Conservation (phyloP, 2,329 filamentous ascomycete genomes). For the Ceratocystis lukuohia region DNA sequence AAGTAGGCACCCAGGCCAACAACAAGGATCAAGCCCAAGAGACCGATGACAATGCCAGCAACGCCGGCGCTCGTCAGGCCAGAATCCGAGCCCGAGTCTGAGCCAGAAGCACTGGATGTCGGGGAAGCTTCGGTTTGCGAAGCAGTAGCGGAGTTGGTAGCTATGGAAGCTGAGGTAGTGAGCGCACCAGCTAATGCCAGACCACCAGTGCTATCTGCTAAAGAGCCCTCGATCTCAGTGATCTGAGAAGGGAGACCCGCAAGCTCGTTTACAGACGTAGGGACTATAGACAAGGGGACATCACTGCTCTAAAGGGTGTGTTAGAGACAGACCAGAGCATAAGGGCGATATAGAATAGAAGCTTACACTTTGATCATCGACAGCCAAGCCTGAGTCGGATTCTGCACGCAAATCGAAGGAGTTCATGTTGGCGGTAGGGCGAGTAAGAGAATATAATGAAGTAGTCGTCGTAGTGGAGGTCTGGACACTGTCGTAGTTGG, state of each 20-base stretch:
- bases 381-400: background rate
- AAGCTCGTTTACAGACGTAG: conserved; percentile 7
- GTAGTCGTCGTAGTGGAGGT: background rate
- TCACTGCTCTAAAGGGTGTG: background rate
- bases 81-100: conserved; percentile 20
- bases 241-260: conserved; percentile 16
- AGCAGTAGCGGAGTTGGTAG: conserved; percentile 18
- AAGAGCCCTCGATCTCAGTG: conserved; percentile 4
- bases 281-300: background rate
- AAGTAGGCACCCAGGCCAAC: conserved; percentile 58
- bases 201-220: conserved; percentile 24
- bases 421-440: background rate
- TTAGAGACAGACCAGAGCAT: background rate
- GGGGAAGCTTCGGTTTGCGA: background rate
- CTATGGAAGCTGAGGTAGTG: conserved; percentile 18
- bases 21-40: conserved; percentile 54
- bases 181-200: conserved; percentile 19
- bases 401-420: background rate
- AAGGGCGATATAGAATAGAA: background rate
- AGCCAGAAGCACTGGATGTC: background rate
- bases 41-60: conserved; percentile 74
- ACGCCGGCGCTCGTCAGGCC: conserved; percentile 37
- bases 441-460: background rate
- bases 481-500: background rate
- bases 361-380: background rate